Evolutionary conservation across 495 filamentous ascomycete species (phyloP).

Genomic region (Tuber umbilicatum): DNA sequence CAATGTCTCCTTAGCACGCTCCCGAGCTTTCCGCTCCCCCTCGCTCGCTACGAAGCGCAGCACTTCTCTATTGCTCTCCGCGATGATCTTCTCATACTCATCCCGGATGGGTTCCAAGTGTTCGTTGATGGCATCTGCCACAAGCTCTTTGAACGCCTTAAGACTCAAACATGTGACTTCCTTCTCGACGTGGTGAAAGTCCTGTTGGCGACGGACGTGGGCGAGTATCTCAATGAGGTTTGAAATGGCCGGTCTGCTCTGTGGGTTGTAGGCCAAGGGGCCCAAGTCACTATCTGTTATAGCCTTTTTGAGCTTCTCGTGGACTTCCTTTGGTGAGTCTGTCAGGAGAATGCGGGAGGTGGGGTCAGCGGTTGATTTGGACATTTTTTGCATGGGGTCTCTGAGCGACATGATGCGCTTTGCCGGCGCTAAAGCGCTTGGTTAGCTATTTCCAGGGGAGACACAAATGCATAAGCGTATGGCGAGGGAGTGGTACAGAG

Average conservation of each 20-base stretch:
- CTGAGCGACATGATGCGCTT: slow-evolving; percentile 85
- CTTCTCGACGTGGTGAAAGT: slow-evolving; percentile 53
- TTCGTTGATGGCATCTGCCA: slow-evolving; percentile 51
- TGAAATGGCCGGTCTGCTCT: slow-evolving; percentile 67
- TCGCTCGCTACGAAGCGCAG: slow-evolving; percentile 55
- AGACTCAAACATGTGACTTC: slow-evolving; percentile 51
- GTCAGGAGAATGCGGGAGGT: slow-evolving; percentile 73
- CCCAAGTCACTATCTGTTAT: slow-evolving; percentile 63
- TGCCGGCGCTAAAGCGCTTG: slow-evolving; percentile 53
- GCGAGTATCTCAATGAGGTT: slow-evolving; percentile 75
- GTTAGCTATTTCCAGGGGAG: neutral
- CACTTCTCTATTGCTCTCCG: slow-evolving; percentile 47
- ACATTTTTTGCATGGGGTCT: slow-evolving; percentile 77
- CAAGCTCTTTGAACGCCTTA: slow-evolving; percentile 58
- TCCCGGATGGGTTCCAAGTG: slow-evolving; percentile 57
- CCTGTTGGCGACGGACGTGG: slow-evolving; percentile 52
- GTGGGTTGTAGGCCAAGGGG: slow-evolving; percentile 63
- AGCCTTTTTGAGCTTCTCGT: slow-evolving; percentile 60
- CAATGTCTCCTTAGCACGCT: slow-evolving; percentile 66
- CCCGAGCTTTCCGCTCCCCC: slow-evolving; percentile 56
- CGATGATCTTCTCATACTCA: slow-evolving; percentile 52
- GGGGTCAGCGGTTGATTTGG: slow-evolving; percentile 65
- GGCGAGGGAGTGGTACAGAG: slow-evolving; percentile 53
- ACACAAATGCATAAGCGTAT: slow-evolving; percentile 12
- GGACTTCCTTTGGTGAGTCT: slow-evolving; percentile 57